Conservation (phyloP, 345 rosid species). For the Brassica juncea region DNA sequence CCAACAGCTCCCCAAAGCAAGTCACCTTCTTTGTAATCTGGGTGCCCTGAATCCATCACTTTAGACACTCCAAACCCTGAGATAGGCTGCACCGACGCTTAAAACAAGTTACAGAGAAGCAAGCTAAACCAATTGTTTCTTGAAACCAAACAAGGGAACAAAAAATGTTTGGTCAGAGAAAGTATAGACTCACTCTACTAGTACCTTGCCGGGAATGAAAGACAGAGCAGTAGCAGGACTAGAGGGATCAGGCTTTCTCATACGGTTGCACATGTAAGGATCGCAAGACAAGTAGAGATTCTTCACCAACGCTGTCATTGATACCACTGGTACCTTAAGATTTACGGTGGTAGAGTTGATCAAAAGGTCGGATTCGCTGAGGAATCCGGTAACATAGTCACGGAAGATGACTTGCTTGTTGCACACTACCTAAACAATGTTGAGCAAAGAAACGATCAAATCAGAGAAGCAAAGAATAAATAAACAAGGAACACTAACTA, state of each 20-base stretch:
- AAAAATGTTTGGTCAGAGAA: neutral
- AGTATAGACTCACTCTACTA: neutral
- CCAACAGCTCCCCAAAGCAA: constrained; percentile 58
- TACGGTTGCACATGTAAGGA: constrained; percentile 53
- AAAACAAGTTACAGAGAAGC: neutral
- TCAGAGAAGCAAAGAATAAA: neutral
- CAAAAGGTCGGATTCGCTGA: constrained; percentile 51
- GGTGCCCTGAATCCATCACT: constrained; percentile 49
- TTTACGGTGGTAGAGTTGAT: constrained; percentile 37
- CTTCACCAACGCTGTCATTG: constrained; percentile 50
- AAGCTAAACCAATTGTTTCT: neutral
- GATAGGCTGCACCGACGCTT: constrained; percentile 44
- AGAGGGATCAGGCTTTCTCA: constrained; percentile 36
- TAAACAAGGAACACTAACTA: neutral
- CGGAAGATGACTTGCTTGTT: constrained; percentile 59
- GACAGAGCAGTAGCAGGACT: constrained; percentile 24
- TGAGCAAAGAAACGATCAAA: neutral
- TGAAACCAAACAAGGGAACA: neutral
- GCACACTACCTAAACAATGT: constrained; percentile 20
- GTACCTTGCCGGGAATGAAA: constrained; percentile 42
- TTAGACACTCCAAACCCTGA: constrained; percentile 56
- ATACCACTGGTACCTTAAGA: constrained; percentile 32
- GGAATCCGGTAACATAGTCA: constrained; percentile 46
- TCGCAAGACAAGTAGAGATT: constrained; percentile 68
- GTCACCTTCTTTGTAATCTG: constrained; percentile 51